phyloP scores from a whole-genome alignment of 306 rosid species.

The Quercus rubra region DNA sequence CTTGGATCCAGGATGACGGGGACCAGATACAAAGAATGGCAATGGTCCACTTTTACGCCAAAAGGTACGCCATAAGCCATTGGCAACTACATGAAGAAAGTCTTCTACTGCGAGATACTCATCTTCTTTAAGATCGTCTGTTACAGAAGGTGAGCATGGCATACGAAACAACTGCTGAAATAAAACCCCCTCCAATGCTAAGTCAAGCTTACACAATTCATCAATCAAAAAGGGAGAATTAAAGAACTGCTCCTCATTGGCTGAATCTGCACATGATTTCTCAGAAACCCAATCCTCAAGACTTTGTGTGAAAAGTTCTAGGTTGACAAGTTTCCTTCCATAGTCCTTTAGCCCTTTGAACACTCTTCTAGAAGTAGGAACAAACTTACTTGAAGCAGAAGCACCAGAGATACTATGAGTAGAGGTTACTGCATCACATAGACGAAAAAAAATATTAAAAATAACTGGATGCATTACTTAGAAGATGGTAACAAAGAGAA shows the following conservation, averaged over 20 bases:
- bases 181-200: slow-evolving; percentile 79
- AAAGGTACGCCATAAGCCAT: slow-evolving; percentile 87
- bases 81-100: slow-evolving; percentile 69
- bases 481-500: background rate
- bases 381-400: slow-evolving; percentile 56
- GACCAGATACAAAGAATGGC: slow-evolving; percentile 75
- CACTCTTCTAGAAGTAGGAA: slow-evolving; percentile 61
- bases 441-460: background rate
- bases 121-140: slow-evolving; percentile 55
- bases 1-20: slow-evolving; percentile 69
- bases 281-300: slow-evolving; percentile 77
- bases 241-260: slow-evolving; percentile 44
- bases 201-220: slow-evolving; percentile 77
- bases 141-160: slow-evolving; percentile 47
- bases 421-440: slow-evolving; percentile 55
- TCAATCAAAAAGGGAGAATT: slow-evolving; percentile 60
- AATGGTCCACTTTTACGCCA: slow-evolving; percentile 83
- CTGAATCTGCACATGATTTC: slow-evolving; percentile 49
- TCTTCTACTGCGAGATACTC: slow-evolving; percentile 80
- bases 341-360: slow-evolving; percentile 68
- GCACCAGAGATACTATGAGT: slow-evolving; percentile 54
- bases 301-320: slow-evolving; percentile 53
- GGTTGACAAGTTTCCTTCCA: slow-evolving; percentile 66
- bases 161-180: slow-evolving; percentile 87
- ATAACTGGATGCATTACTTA: background rate